phyloP scores from a whole-genome alignment of 163 green algal species.

The Prototheca cutis region DNA sequence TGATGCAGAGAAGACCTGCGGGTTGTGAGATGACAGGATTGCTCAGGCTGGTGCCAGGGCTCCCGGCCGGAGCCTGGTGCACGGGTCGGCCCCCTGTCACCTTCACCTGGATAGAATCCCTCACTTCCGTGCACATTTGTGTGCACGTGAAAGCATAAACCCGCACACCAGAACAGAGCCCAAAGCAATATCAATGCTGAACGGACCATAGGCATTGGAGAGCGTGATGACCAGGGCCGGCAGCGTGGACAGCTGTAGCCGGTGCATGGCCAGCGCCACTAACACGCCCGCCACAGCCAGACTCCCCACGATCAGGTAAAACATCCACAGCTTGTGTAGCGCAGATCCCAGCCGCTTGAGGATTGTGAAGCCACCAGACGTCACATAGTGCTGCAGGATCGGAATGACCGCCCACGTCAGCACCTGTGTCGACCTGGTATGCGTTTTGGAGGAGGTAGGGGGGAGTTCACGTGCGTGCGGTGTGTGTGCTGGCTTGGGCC shows the following conservation, averaged over 20 bases:
- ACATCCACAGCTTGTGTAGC: constrained; percentile 24
- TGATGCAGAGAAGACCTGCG: constrained; percentile 42
- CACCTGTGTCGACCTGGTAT: constrained; percentile 44
- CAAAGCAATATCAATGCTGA: constrained; percentile 48
- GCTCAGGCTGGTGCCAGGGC: too few relatives aligned
- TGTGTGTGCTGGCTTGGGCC: too few relatives aligned
- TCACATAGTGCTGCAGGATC: constrained; percentile 53
- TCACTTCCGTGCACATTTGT: too few relatives aligned
- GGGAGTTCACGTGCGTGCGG: too few relatives aligned
- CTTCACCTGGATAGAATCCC: too few relatives aligned
- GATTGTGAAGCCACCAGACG: constrained; percentile 60
- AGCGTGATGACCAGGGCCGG: constrained; percentile 46
- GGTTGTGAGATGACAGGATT: background rate
- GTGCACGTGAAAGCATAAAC: too few relatives aligned
- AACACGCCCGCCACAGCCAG: constrained; percentile 43
- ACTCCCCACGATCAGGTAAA: constrained; percentile 32
- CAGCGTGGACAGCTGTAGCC: constrained; percentile 37
- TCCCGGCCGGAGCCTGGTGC: too few relatives aligned
- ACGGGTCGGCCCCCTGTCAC: too few relatives aligned
- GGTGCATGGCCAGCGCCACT: constrained; percentile 37
- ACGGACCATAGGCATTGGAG: constrained; percentile 68
- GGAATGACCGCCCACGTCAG: constrained; percentile 72
- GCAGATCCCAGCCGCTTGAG: constrained; percentile 24
- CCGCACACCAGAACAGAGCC: constrained; percentile 76
- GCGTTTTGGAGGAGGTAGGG: background rate